phyloP scores from a whole-genome alignment of 2,329 filamentous ascomycete genomes.

The Torrubiella hemipterigena region DNA sequence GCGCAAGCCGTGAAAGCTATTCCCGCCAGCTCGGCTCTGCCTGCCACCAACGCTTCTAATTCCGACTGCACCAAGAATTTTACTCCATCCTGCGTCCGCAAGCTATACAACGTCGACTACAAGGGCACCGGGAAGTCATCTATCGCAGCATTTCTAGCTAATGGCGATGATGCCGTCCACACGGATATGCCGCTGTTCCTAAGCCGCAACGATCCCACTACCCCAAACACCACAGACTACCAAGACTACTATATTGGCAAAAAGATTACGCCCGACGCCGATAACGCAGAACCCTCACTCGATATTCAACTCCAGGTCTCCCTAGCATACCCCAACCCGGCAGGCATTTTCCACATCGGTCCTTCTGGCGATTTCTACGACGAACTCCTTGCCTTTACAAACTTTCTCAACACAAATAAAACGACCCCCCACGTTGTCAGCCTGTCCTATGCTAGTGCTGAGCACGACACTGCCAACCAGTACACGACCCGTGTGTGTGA shows the following conservation, averaged over 20 bases:
- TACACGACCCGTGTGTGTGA: constrained; percentile 32
- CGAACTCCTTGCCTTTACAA: too few species aligned
- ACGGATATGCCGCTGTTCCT: constrained; percentile 1
- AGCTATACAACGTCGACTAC: constrained; percentile 7
- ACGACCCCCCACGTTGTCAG: constrained; percentile 29
- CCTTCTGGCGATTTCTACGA: background rate
- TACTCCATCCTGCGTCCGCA: constrained; percentile 5
- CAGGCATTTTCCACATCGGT: background rate
- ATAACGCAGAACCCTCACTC: background rate
- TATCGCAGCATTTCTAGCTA: constrained; percentile 4
- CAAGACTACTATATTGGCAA: background rate
- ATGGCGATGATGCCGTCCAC: constrained; percentile 4
- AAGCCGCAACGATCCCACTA: constrained; percentile 1
- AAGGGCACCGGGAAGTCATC: constrained; percentile 4
- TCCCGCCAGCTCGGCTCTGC: background rate
- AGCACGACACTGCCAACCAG: constrained; percentile 22
- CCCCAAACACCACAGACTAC: background rate
- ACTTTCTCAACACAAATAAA: too few species aligned
- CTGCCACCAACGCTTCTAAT: too few species aligned
- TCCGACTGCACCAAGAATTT: background rate
- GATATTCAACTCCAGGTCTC: background rate
- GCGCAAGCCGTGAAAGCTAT: background rate
- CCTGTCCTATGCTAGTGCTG: constrained; percentile 40
- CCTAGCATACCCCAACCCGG: background rate
- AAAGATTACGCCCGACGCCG: background rate